These are phyloP conservation scores for Populus hybrid DNA, from an alignment of 441 rosid genomes.

Conservation along the genomic window DNA sequence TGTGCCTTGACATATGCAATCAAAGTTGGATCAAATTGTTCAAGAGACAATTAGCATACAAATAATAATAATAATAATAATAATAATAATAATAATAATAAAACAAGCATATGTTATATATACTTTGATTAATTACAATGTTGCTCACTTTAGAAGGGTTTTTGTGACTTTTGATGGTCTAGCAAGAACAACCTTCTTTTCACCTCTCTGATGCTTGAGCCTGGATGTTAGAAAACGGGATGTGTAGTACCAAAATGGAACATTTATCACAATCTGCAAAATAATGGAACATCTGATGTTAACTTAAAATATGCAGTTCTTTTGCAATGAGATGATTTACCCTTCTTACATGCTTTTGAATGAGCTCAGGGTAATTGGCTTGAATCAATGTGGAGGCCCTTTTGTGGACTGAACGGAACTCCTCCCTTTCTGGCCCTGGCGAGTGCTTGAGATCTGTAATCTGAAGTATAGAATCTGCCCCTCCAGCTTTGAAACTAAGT, in stretches of 20 bases:
- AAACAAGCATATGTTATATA: neutral
- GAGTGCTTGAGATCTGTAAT: slow-evolving; percentile 49
- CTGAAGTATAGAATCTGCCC: slow-evolving; percentile 43
- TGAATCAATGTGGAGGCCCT: slow-evolving; percentile 30
- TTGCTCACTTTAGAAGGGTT: slow-evolving; percentile 50
- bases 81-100: neutral
- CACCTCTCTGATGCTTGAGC: slow-evolving; percentile 23
- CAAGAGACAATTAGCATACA: neutral
- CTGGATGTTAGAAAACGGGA: slow-evolving; percentile 32
- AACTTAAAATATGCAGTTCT: neutral
- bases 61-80: neutral
- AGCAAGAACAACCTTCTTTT: slow-evolving; percentile 32
- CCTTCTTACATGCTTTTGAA: slow-evolving; percentile 37
- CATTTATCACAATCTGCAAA: slow-evolving; percentile 52
- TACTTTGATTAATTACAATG: neutral
- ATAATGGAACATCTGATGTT: neutral
- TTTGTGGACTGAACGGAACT: slow-evolving; percentile 26
- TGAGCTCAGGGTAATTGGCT: slow-evolving; percentile 48
- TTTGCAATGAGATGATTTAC: neutral
- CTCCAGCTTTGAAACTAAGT: slow-evolving; percentile 43
- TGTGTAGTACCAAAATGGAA: slow-evolving; percentile 47
- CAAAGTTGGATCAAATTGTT: neutral
- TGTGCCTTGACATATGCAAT: slow-evolving; percentile 31
- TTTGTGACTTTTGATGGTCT: slow-evolving; percentile 41
- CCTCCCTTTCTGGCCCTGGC: slow-evolving; percentile 32